Percentiles rank a stretch among this genome's conserved stretches.
phyloP scores from a whole-genome alignment of 305 asterid species.

The Fraxinus sp. region DNA sequence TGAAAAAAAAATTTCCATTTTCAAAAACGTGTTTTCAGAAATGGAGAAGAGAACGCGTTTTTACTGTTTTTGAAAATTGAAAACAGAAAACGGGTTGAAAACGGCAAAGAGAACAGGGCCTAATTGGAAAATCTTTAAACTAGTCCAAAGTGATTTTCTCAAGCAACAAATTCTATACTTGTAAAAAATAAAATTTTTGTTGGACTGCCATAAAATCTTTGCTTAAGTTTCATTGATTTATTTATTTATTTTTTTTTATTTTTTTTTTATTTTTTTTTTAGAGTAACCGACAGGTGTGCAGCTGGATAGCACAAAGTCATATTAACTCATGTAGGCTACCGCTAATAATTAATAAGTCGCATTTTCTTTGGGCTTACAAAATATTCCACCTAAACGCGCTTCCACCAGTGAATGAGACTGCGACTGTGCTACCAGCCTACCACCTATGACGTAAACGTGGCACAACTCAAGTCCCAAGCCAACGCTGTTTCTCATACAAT shows the following conservation, averaged over 20 bases:
- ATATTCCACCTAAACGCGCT: slow-evolving; percentile 15
- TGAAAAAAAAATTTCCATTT: too few species aligned
- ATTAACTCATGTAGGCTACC: neutral
- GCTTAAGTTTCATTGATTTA: neutral
- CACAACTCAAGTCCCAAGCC: slow-evolving; percentile 10
- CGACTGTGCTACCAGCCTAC: slow-evolving; percentile 16
- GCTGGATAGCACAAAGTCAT: slow-evolving; percentile 1
- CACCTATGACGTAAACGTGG: neutral
- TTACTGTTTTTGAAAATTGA: too few species aligned
- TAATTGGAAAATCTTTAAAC: too few species aligned
- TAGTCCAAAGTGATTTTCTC: too few species aligned
- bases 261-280: too few species aligned
- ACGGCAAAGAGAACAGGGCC: too few species aligned
- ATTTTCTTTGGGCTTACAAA: neutral
- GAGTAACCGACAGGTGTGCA: slow-evolving; percentile 13
- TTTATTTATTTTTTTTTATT: too few species aligned
- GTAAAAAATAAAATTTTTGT: neutral
- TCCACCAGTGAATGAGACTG: slow-evolving; percentile 13
- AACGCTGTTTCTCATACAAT: neutral
- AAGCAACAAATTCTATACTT: neutral
- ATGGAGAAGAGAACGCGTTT: too few species aligned
- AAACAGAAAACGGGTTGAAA: too few species aligned
- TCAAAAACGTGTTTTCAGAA: too few species aligned
- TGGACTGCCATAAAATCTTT: neutral
- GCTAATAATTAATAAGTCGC: neutral